A percentile compares a stretch with the other conserved stretches of the same genome.
phyloP scores from a whole-genome alignment of 176 grass and related monocot genomes.

The Pontederia paniculata region DNA sequence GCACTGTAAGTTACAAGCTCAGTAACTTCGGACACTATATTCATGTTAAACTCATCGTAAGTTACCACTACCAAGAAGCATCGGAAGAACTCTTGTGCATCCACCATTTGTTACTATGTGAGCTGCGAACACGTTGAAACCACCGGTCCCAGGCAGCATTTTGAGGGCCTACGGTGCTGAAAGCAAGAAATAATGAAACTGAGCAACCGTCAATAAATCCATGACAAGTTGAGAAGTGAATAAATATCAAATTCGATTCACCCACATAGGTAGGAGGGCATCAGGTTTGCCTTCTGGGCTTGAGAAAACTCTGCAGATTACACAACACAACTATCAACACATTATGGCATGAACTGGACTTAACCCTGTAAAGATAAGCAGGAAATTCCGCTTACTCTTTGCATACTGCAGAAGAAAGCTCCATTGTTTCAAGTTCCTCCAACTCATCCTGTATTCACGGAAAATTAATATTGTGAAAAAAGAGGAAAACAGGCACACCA shows the following conservation, averaged over 20 bases:
- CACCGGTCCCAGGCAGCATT: conserved; percentile 85
- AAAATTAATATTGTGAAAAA: neutral
- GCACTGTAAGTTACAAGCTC: neutral
- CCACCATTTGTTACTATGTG: conserved; percentile 91
- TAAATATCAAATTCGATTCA: neutral
- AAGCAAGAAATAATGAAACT: neutral
- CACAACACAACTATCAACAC: neutral
- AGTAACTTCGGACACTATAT: neutral
- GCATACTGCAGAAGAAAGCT: conserved; percentile 62
- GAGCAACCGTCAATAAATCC: neutral
- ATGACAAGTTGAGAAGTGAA: neutral
- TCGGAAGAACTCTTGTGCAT: conserved; percentile 48
- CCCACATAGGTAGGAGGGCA: conserved; percentile 81
- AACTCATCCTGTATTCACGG: conserved; percentile 44
- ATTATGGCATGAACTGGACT: conserved; percentile 7
- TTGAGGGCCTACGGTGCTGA: conserved; percentile 74
- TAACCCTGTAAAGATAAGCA: neutral
- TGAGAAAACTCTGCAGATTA: conserved; percentile 44
- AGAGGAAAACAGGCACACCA: neutral
- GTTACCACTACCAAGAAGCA: conserved; percentile 35
- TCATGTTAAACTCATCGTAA: neutral
- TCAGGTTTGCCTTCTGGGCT: conserved; percentile 75
- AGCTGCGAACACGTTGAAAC: conserved; percentile 81
- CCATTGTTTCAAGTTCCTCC: conserved; percentile 65
- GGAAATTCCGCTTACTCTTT: conserved; percentile 50